Conservation (phyloP, 306 rosid species). For the Styphnolobium japonicum region DNA sequence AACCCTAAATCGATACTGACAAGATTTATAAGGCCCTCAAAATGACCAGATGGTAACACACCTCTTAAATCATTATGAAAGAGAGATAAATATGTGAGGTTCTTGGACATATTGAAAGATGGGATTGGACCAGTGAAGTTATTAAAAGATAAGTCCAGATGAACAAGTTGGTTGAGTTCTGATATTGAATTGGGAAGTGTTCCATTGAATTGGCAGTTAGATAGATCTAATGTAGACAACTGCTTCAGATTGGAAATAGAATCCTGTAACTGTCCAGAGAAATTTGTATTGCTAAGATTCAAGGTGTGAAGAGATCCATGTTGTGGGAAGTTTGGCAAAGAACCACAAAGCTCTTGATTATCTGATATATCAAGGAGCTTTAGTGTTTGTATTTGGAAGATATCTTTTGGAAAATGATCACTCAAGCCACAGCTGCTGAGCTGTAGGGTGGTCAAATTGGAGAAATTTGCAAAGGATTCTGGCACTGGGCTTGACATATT, state of each 20-base stretch:
- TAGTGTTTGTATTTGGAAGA: slow-evolving; percentile 10
- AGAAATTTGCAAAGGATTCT: neutral
- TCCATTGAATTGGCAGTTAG: neutral
- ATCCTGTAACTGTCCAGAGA: neutral
- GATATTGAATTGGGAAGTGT: slow-evolving; percentile 7
- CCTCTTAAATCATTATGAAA: neutral
- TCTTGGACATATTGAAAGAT: neutral
- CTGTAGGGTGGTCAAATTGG: neutral
- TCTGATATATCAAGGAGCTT: neutral
- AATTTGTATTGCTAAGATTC: neutral
- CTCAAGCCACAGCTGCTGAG: neutral
- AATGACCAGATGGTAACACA: neutral
- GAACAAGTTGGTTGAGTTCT: neutral
- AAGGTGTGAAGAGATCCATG: neutral
- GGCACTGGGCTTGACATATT: slow-evolving; percentile 15
- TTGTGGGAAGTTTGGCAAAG: slow-evolving; percentile 18
- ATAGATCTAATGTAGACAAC: slow-evolving; percentile 1
- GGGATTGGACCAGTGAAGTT: slow-evolving; percentile 2
- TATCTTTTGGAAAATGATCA: slow-evolving; percentile 8
- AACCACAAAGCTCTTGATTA: neutral
- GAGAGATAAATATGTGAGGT: neutral
- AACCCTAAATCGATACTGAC: neutral
- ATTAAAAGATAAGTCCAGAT: slow-evolving; percentile 3
- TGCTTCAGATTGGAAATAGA: neutral
- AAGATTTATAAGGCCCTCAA: neutral